Evolutionary conservation across 2,329 filamentous ascomycete species (phyloP).

Genomic region (Trichophaea hybrida): DNA sequence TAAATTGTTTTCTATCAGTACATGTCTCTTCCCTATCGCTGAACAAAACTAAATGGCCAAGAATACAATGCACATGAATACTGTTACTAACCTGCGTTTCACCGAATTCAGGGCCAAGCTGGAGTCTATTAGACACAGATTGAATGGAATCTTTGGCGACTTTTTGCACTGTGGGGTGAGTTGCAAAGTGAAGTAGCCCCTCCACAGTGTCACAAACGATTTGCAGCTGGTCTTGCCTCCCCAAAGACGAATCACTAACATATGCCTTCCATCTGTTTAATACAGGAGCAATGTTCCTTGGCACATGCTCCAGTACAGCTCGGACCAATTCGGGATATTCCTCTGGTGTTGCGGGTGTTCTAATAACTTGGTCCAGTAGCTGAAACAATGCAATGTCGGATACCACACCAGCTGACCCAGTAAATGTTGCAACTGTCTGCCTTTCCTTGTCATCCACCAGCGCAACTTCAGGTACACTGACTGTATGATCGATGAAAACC

Average conservation of each 20-base stretch:
- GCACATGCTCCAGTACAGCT: neutral
- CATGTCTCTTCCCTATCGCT: constrained; percentile 1
- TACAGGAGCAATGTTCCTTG: neutral
- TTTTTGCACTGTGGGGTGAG: neutral
- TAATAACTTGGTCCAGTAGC: neutral
- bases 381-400: neutral
- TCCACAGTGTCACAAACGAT: neutral
- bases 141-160: neutral
- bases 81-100: constrained; percentile 36
- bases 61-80: constrained; percentile 13
- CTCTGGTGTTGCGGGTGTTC: neutral
- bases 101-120: constrained; percentile 26
- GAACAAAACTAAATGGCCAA: constrained; percentile 8
- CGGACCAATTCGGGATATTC: neutral
- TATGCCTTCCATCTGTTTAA: neutral
- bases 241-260: neutral
- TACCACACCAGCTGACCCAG: constrained; percentile 4
- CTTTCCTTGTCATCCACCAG: constrained; percentile 14
- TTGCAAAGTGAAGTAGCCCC: neutral
- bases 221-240: neutral
- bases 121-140: neutral
- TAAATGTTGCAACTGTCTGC: constrained; percentile 11
- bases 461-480: neutral
- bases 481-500: constrained; percentile 52
- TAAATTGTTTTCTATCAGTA: constrained; percentile 19